A percentile compares a stretch with the other conserved stretches of the same genome.
Conservation (phyloP, 1,284 basidiomycete species). For the Naganishia sp. region DNA sequence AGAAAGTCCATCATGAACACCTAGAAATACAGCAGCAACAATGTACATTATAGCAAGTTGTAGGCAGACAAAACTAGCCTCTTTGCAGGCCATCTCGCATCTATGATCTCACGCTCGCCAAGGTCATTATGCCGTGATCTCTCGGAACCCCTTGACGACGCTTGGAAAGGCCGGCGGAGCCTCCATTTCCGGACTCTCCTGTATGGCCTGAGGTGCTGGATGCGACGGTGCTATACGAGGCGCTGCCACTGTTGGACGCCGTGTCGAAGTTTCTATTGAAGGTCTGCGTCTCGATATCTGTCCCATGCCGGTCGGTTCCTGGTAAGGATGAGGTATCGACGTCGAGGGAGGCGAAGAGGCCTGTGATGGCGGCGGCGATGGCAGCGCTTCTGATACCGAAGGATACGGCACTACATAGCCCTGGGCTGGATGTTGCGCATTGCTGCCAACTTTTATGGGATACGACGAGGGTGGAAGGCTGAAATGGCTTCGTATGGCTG, state of each 20-base stretch:
- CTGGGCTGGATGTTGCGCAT: background rate
- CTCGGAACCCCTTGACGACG: conserved; percentile 19
- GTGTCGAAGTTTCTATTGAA: conserved; percentile 13
- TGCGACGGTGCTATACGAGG: background rate
- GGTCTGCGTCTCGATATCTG: conserved; percentile 22
- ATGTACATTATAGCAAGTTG: conserved; percentile 12
- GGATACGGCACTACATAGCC: conserved; percentile 32
- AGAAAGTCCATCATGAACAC: conserved; percentile 20
- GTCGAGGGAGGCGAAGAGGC: conserved; percentile 42
- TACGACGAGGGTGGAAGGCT: conserved; percentile 13
- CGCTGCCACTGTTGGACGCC: background rate
- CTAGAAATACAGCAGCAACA: conserved; percentile 9
- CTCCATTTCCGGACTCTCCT: conserved; percentile 6
- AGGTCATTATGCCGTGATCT: conserved; percentile 9
- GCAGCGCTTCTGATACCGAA: conserved; percentile 39
- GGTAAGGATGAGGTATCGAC: conserved; percentile 13
- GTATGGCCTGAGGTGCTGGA: conserved; percentile 2
- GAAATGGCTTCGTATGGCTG: conserved; percentile 38
- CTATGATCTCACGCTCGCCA: background rate
- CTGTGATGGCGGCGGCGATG: conserved; percentile 47
- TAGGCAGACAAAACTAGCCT: background rate
- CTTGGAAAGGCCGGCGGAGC: background rate
- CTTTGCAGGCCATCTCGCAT: conserved; percentile 2
- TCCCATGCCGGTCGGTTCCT: conserved; percentile 11
- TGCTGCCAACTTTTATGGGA: conserved; percentile 6